Percentiles rank a stretch among this genome's conserved stretches.
phyloP scores from a whole-genome alignment of 2,329 filamentous ascomycete genomes.

The Claviceps digitariae region DNA sequence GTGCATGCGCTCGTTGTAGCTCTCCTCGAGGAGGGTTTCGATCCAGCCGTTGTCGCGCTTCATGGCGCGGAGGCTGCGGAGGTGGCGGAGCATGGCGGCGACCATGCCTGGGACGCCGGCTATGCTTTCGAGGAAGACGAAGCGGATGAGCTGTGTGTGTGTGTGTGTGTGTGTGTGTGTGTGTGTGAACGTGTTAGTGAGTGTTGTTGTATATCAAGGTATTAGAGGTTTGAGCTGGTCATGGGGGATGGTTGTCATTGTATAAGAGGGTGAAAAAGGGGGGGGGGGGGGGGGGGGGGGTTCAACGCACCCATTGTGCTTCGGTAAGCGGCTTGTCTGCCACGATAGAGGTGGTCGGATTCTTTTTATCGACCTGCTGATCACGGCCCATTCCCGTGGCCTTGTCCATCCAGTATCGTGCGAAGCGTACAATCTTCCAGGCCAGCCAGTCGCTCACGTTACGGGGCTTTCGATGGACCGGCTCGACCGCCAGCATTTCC shows the following conservation, averaged over 20 bases:
- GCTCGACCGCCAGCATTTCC: slow-evolving; percentile 61
- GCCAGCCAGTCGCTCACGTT: slow-evolving; percentile 68
- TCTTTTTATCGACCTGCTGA: slow-evolving; percentile 49
- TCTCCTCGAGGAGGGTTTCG: slow-evolving; percentile 78
- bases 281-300: not conserved
- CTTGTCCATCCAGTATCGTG: slow-evolving; percentile 69
- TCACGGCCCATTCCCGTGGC: slow-evolving; percentile 61
- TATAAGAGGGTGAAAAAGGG: too few species aligned
- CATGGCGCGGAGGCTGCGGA: slow-evolving; percentile 70
- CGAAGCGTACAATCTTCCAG: slow-evolving; percentile 59
- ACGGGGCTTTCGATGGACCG: slow-evolving; percentile 64
- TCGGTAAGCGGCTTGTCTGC: slow-evolving; percentile 57
- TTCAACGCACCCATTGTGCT: slow-evolving; percentile 55
- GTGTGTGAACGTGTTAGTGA: too few species aligned
- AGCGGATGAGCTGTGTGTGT: slow-evolving; percentile 49
- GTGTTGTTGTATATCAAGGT: too few species aligned
- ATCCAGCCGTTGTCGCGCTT: slow-evolving; percentile 96
- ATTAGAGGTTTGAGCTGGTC: too few species aligned
- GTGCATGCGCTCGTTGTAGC: slow-evolving; percentile 90
- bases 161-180: not conserved
- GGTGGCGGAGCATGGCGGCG: slow-evolving; percentile 81
- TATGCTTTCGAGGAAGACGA: slow-evolving; percentile 88
- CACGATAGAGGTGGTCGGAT: slow-evolving; percentile 40
- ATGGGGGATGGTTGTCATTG: too few species aligned
- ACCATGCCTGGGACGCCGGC: slow-evolving; percentile 97